These are phyloP conservation scores for Eragrostis curvula DNA, from an alignment of 176 grass and related monocot genomes.

Conservation along the genomic window DNA sequence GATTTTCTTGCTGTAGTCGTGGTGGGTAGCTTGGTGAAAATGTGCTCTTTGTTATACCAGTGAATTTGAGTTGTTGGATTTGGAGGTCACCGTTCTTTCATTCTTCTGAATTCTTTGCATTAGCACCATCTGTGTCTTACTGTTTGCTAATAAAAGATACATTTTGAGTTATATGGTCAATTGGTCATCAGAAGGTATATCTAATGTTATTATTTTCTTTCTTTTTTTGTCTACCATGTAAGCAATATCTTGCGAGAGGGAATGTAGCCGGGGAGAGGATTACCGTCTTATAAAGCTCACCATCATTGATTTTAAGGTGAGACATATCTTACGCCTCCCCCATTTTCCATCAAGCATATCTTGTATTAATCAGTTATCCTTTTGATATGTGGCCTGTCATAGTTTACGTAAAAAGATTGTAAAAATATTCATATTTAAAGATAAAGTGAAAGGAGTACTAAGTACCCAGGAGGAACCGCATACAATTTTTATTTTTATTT, in stretches of 20 bases:
- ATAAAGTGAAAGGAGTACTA: background rate
- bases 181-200: background rate
- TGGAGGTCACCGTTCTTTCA: background rate
- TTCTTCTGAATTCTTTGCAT: background rate
- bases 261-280: slow-evolving; percentile 96
- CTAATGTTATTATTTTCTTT: slow-evolving; percentile 18
- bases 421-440: background rate
- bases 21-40: background rate
- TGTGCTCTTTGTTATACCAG: background rate
- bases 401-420: background rate
- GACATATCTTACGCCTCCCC: slow-evolving; percentile 3
- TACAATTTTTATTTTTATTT: background rate
- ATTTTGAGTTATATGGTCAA: background rate
- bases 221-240: slow-evolving; percentile 32
- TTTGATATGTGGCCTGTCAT: background rate
- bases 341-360: slow-evolving; percentile 25
- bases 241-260: slow-evolving; percentile 94
- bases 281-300: slow-evolving; percentile 93
- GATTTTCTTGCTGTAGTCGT: background rate
- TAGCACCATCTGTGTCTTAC: background rate
- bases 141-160: slow-evolving; percentile 22
- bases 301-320: slow-evolving; percentile 90
- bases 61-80: slow-evolving; percentile 18
- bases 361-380: slow-evolving; percentile 21
- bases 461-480: background rate